Conservation (phyloP, 352 stramenopile species). For the Phytophthora pinifolia region DNA sequence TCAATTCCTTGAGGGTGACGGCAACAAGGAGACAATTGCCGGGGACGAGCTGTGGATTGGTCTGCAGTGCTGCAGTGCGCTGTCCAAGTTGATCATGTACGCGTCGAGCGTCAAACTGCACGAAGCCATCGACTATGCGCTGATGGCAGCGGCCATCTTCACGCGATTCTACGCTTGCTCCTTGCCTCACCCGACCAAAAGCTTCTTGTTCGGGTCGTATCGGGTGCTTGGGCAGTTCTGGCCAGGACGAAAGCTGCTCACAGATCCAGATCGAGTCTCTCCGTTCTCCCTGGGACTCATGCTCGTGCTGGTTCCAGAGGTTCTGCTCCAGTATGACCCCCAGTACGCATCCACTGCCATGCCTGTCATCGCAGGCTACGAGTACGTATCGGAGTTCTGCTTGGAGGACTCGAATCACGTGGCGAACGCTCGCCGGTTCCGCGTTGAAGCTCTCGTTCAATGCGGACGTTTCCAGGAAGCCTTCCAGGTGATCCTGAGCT, state of each 20-base stretch:
- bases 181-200: constrained; percentile 55
- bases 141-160: constrained; percentile 65
- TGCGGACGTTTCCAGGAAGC: constrained; percentile 58
- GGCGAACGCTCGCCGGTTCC: constrained; percentile 52
- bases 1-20: constrained; percentile 20
- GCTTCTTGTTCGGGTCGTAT: constrained; percentile 66
- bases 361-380: constrained; percentile 58
- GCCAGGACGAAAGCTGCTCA: constrained; percentile 52
- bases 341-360: constrained; percentile 47
- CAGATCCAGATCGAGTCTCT: constrained; percentile 43
- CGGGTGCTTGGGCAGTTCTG: constrained; percentile 52
- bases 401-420: constrained; percentile 53
- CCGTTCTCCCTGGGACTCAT: constrained; percentile 37
- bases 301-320: constrained; percentile 46
- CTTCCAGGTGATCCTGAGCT: constrained; percentile 29
- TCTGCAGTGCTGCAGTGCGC: constrained; percentile 48
- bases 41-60: constrained; percentile 59
- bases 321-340: constrained; percentile 54
- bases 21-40: constrained; percentile 34
- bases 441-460: constrained; percentile 48
- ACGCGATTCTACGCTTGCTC: constrained; percentile 59
- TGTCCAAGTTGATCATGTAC: constrained; percentile 63
- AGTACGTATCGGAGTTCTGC: constrained; percentile 42
- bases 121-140: constrained; percentile 53
- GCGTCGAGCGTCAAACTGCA: constrained; percentile 34